phyloP scores from a whole-genome alignment of 495 filamentous ascomycete species.

The Sphaerosporella brunnea region DNA sequence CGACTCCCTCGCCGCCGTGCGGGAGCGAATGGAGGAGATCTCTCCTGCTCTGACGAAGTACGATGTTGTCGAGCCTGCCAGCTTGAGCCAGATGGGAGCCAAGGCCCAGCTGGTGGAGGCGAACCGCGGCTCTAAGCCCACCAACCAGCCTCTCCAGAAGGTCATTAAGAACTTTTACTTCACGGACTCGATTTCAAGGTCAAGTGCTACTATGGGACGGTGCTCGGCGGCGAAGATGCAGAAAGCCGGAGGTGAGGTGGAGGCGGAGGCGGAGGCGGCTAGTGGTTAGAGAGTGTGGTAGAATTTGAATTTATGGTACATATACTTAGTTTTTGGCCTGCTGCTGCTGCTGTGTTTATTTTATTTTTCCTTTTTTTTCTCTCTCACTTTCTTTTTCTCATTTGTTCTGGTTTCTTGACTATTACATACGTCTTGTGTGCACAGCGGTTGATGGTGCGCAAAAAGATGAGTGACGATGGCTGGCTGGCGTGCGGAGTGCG shows the following conservation, averaged over 20 bases:
- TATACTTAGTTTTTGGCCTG: too few species aligned
- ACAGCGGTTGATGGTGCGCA: too few species aligned
- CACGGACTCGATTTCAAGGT: conserved; percentile 87
- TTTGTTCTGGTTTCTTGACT: too few species aligned
- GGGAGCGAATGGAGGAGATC: conserved; percentile 90
- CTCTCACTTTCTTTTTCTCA: too few species aligned
- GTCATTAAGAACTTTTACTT: conserved; percentile 93
- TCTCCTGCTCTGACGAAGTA: conserved; percentile 74
- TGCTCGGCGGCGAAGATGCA: conserved; percentile 48
- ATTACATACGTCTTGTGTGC: too few species aligned
- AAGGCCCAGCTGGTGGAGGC: conserved; percentile 89
- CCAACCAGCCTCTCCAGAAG: conserved; percentile 51
- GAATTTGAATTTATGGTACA: too few species aligned
- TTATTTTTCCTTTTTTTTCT: too few species aligned
- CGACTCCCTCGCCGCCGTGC: conserved; percentile 68
- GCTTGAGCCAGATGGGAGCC: conserved; percentile 38
- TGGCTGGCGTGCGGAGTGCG: too few species aligned
- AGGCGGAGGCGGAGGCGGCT: too few species aligned
- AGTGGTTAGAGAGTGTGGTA: too few species aligned
- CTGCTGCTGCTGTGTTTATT: too few species aligned
- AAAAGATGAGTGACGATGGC: too few species aligned
- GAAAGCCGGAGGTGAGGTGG: conserved; percentile 12
- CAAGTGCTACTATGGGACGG: conserved; percentile 91
- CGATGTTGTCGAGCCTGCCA: conserved; percentile 68
- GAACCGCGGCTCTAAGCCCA: conserved; percentile 66